Percentiles rank a stretch among this genome's conserved stretches.
phyloP scores from a whole-genome alignment of 1,139 yeast genomes.

The Kodamaea fungicola region DNA sequence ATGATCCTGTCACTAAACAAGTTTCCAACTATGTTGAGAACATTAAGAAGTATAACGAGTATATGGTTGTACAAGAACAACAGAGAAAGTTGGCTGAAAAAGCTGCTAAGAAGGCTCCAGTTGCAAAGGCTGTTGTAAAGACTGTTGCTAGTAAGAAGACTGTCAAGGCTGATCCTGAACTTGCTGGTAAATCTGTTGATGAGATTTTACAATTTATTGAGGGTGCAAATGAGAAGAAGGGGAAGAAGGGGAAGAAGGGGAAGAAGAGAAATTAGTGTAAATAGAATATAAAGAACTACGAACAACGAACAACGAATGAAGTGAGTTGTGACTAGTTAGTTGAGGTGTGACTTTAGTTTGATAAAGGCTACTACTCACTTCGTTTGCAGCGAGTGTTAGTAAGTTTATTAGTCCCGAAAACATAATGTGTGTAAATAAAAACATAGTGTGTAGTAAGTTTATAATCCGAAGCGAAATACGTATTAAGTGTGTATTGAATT shows the following conservation, averaged over 20 bases:
- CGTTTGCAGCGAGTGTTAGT: too few relatives aligned
- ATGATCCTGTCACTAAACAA: conserved; percentile 60
- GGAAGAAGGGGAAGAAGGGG: conserved; percentile 14
- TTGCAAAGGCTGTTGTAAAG: conserved; percentile 9
- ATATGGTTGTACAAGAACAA: conserved; percentile 27
- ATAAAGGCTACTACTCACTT: too few relatives aligned
- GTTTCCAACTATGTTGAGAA: conserved; percentile 60
- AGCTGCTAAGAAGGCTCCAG: conserved; percentile 13
- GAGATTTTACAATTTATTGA: conserved; percentile 67
- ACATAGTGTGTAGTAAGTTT: too few relatives aligned
- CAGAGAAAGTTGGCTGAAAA: conserved; percentile 22
- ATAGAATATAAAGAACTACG: conserved; percentile 6
- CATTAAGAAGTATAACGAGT: conserved; percentile 39
- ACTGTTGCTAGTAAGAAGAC: conserved; percentile 20
- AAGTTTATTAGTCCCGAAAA: too few relatives aligned
- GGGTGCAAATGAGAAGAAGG: conserved; percentile 33
- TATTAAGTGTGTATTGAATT: too few relatives aligned
- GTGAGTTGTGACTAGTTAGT: too few relatives aligned
- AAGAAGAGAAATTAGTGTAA: conserved; percentile 12
- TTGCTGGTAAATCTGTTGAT: conserved; percentile 61
- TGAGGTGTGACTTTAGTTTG: too few relatives aligned
- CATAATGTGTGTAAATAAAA: too few relatives aligned
- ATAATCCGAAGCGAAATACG: too few relatives aligned
- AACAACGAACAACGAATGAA: too few relatives aligned
- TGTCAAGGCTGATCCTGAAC: conserved; percentile 44